phyloP scores from a whole-genome alignment of 1,139 yeast genomes.

The Pichia sp. region DNA sequence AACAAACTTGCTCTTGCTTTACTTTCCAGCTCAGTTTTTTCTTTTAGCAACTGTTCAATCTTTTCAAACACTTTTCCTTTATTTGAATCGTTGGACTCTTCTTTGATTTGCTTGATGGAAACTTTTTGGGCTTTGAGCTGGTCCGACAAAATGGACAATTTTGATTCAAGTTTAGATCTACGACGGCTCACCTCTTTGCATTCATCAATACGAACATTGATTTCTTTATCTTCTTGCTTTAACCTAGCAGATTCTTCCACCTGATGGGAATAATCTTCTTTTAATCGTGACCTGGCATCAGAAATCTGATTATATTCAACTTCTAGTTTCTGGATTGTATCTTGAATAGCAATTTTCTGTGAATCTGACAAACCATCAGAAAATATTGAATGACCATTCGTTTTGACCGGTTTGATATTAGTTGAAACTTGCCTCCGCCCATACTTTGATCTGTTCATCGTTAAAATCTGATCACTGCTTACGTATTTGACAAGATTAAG shows the following conservation, averaged over 20 bases:
- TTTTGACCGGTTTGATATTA: constrained; percentile 21
- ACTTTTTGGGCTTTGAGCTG: too few relatives aligned
- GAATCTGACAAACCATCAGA: constrained; percentile 34
- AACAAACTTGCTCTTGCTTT: constrained; percentile 3
- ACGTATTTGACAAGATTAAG: constrained; percentile 48
- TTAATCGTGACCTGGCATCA: too few relatives aligned
- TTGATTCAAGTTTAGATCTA: too few relatives aligned
- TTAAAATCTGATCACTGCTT: constrained; percentile 48
- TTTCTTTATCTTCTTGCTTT: too few relatives aligned
- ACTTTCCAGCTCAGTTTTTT: constrained; percentile 11
- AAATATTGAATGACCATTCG: constrained; percentile 26
- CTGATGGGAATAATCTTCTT: too few relatives aligned
- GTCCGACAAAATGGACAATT: too few relatives aligned
- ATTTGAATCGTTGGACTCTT: constrained; percentile 5
- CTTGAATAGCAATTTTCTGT: constrained; percentile 17
- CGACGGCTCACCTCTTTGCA: too few relatives aligned
- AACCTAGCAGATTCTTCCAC: too few relatives aligned
- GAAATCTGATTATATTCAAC: too few relatives aligned
- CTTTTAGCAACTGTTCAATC: constrained; percentile 17
- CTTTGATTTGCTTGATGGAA: too few relatives aligned
- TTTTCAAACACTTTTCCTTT: constrained; percentile 18
- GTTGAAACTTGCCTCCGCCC: constrained; percentile 44
- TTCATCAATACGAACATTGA: too few relatives aligned
- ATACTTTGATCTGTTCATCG: constrained; percentile 46
- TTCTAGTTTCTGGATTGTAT: constrained; percentile 3